These are phyloP conservation scores for Lachancea cidri DNA, from an alignment of 805 yeast species.

Conservation along the genomic window DNA sequence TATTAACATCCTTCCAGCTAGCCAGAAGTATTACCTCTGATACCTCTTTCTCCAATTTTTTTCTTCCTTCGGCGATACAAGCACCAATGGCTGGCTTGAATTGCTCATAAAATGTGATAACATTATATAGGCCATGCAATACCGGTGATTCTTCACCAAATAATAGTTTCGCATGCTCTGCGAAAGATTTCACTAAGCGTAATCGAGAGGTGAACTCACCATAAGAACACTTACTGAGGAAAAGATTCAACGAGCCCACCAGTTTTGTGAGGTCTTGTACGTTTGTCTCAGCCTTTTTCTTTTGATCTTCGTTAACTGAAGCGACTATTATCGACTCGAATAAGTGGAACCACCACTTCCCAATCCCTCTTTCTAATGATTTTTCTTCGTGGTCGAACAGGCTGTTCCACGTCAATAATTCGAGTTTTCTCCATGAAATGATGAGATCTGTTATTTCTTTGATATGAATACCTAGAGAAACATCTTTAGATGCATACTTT, in stretches of 20 bases:
- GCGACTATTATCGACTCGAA: conserved; percentile 71
- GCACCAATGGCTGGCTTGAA: conserved; percentile 49
- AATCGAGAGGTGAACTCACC: conserved; percentile 71
- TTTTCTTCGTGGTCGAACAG: conserved; percentile 63
- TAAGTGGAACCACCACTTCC: conserved; percentile 89
- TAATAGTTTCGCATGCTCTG: conserved; percentile 42
- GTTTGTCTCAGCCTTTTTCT: conserved; percentile 21
- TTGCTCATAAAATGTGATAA: conserved; percentile 61
- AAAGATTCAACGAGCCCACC: conserved; percentile 61
- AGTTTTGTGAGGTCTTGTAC: conserved; percentile 20
- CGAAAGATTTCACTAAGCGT: conserved; percentile 58
- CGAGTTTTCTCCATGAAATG: conserved; percentile 87
- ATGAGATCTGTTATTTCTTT: conserved; percentile 61
- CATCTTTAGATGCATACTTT: conserved; percentile 77
- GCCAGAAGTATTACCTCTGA: conserved; percentile 83
- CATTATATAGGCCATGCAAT: conserved; percentile 27
- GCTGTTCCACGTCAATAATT: conserved; percentile 78
- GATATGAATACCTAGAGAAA: conserved; percentile 52
- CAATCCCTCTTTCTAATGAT: conserved; percentile 43
- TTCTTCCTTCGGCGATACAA: conserved; percentile 42
- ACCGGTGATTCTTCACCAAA: conserved; percentile 23
- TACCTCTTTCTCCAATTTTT: conserved; percentile 67
- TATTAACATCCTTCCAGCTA: conserved; percentile 95
- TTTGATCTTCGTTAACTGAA: conserved; percentile 31
- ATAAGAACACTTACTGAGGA: conserved; percentile 65